phyloP scores from a whole-genome alignment of 305 asterid species.

The Lippia alba region DNA sequence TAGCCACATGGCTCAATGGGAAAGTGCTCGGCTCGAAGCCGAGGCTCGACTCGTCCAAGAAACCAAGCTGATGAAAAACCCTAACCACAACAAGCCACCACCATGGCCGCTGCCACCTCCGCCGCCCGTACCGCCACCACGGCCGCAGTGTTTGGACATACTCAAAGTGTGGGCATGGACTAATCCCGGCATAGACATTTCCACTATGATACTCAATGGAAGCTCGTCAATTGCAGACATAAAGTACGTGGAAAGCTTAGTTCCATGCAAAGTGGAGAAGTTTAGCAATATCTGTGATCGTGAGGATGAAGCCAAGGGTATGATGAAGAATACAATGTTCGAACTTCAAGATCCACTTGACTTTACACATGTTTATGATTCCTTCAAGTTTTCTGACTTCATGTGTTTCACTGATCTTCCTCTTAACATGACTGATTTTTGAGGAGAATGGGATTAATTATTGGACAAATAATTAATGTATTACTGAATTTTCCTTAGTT shows the following conservation, averaged over 20 bases:
- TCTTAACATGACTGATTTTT: slow-evolving; percentile 7
- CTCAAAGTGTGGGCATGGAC: slow-evolving; percentile 44
- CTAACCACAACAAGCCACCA: neutral
- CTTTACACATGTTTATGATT: slow-evolving; percentile 14
- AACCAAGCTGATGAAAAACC: slow-evolving; percentile 21
- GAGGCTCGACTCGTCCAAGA: slow-evolving; percentile 43
- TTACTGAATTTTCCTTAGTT: too few species aligned
- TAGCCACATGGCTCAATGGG: slow-evolving; percentile 60
- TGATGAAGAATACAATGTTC: slow-evolving; percentile 17
- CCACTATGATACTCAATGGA: slow-evolving; percentile 27
- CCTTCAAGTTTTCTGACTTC: slow-evolving; percentile 34
- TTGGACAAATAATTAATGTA: slow-evolving; percentile 10
- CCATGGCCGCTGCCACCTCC: slow-evolving; percentile 27
- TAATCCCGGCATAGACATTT: slow-evolving; percentile 29
- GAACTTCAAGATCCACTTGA: neutral
- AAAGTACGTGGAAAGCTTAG: neutral
- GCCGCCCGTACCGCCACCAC: neutral
- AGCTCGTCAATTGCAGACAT: neutral
- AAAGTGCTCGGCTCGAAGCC: slow-evolving; percentile 53
- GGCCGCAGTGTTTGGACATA: slow-evolving; percentile 47
- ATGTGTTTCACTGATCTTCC: slow-evolving; percentile 27
- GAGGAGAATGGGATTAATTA: slow-evolving; percentile 27
- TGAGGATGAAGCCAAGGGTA: slow-evolving; percentile 22
- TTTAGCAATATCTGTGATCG: neutral
- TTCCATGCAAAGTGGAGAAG: neutral